A percentile compares a stretch with the other conserved stretches of the same genome.
Conservation (phyloP, 768 basidiomycete genomes). For the Lentinula lateritia region DNA sequence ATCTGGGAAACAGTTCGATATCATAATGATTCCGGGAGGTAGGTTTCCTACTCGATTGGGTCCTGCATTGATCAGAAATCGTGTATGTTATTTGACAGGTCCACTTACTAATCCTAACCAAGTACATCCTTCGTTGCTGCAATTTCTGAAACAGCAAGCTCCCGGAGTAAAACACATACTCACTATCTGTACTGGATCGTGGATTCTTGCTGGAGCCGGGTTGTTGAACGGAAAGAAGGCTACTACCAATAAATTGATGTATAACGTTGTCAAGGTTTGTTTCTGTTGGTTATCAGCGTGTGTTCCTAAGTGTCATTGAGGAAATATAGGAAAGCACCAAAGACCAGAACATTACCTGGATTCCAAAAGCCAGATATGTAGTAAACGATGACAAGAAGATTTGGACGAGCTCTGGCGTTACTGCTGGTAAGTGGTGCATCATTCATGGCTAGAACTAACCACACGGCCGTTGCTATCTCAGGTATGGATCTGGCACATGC, state of each 20-base stretch:
- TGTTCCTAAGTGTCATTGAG: no score
- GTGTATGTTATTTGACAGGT: neutral
- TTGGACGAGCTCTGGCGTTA: slow-evolving; percentile 32
- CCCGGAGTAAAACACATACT: slow-evolving; percentile 26
- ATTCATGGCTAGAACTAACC: neutral
- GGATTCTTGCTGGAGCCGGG: slow-evolving; percentile 26
- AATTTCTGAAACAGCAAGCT: slow-evolving; percentile 21
- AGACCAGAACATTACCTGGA: slow-evolving; percentile 23
- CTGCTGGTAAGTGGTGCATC: slow-evolving; percentile 23
- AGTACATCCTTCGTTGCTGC: slow-evolving; percentile 8
- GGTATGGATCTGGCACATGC: slow-evolving; percentile 28
- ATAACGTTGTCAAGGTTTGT: slow-evolving; percentile 20
- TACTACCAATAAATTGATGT: slow-evolving; percentile 30
- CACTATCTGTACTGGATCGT: slow-evolving; percentile 28
- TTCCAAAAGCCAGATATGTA: slow-evolving; percentile 32
- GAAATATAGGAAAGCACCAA: slow-evolving; percentile 16
- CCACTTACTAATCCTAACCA: neutral
- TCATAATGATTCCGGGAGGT: slow-evolving; percentile 25
- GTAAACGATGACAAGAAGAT: slow-evolving; percentile 28
- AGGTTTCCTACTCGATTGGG: neutral
- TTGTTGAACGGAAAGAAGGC: slow-evolving; percentile 26
- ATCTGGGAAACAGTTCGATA: slow-evolving; percentile 19
- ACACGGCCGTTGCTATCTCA: slow-evolving; percentile 3
- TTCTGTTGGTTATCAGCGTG: no score
- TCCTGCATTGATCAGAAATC: no score